Conservation (phyloP, 1,284 basidiomycete genomes). For the Microbotryum lychnidis-dioicae region DNA sequence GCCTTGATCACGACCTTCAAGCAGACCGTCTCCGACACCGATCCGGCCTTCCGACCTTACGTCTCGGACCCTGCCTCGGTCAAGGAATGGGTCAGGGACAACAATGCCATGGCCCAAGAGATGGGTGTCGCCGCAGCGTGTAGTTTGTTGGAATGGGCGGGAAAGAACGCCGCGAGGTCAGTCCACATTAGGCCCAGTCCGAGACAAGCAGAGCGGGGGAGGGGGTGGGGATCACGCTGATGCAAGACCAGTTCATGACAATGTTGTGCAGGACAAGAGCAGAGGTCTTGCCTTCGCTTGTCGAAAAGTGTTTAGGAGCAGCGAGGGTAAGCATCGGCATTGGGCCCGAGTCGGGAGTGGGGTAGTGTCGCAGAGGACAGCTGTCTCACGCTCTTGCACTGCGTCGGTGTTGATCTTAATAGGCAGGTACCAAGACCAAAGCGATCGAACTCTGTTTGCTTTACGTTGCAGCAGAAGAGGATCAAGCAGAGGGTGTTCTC, state of each 20-base stretch:
- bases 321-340: conserved; percentile 40
- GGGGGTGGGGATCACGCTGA: neutral
- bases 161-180: conserved; percentile 65
- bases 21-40: conserved; percentile 79
- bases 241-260: neutral
- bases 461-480: conserved; percentile 89
- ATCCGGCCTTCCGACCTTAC: conserved; percentile 83
- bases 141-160: conserved; percentile 80
- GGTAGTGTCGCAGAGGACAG: conserved; percentile 1
- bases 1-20: conserved; percentile 76
- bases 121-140: conserved; percentile 84
- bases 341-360: conserved; percentile 2
- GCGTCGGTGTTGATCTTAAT: conserved; percentile 24
- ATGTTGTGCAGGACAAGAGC: conserved; percentile 46
- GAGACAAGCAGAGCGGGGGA: neutral
- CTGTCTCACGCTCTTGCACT: conserved; percentile 3
- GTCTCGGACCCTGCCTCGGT: conserved; percentile 61
- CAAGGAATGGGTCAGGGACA: conserved; percentile 79
- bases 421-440: conserved; percentile 85
- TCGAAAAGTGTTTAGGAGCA: conserved; percentile 93
- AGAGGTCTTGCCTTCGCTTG: conserved; percentile 73
- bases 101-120: conserved; percentile 97
- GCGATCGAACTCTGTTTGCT: conserved; percentile 78
- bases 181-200: conserved; percentile 10
- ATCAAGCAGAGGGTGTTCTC: conserved; percentile 69